Percentiles rank a stretch among this genome's conserved stretches.
Evolutionary conservation across 805 yeast species (phyloP).

Genomic region (Hanseniaspora lachancei): DNA sequence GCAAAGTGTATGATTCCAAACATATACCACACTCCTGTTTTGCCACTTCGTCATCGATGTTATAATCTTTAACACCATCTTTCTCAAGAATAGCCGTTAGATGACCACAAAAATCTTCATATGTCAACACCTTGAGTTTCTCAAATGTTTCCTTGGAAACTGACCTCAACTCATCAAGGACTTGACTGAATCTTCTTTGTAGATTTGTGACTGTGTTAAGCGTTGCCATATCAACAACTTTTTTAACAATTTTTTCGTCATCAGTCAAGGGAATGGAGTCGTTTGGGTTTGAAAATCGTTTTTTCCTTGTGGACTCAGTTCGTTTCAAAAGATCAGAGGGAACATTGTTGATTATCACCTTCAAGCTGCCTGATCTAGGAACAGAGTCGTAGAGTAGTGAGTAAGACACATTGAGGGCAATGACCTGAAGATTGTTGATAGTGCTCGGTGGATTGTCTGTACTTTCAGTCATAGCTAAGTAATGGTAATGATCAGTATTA

Average conservation of each 20-base stretch:
- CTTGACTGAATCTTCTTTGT: slow-evolving; percentile 4
- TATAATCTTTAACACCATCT: background rate
- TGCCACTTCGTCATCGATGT: background rate
- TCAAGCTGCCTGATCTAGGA: slow-evolving; percentile 3
- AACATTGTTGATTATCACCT: background rate
- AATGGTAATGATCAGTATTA: too few relatives aligned
- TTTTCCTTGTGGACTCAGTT: background rate
- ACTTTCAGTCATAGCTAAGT: background rate
- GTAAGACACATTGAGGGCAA: slow-evolving; percentile 3
- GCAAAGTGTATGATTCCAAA: background rate
- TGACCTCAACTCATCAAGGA: slow-evolving; percentile 8
- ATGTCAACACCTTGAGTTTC: background rate
- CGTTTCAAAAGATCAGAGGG: background rate
- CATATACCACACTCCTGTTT: slow-evolving; percentile 12
- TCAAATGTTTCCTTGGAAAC: slow-evolving; percentile 9
- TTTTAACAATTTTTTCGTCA: slow-evolving; percentile 3
- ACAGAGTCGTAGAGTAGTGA: background rate
- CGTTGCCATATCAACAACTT: slow-evolving; percentile 7
- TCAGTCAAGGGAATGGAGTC: background rate
- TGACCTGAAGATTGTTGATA: background rate
- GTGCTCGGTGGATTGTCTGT: background rate
- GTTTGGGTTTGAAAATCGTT: slow-evolving; percentile 3
- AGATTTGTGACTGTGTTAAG: slow-evolving; percentile 3
- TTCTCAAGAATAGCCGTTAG: background rate
- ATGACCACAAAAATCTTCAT: background rate